Base-by-base conservation (phyloP, 139 green algal species). In the Chlorella sp. region DNA sequence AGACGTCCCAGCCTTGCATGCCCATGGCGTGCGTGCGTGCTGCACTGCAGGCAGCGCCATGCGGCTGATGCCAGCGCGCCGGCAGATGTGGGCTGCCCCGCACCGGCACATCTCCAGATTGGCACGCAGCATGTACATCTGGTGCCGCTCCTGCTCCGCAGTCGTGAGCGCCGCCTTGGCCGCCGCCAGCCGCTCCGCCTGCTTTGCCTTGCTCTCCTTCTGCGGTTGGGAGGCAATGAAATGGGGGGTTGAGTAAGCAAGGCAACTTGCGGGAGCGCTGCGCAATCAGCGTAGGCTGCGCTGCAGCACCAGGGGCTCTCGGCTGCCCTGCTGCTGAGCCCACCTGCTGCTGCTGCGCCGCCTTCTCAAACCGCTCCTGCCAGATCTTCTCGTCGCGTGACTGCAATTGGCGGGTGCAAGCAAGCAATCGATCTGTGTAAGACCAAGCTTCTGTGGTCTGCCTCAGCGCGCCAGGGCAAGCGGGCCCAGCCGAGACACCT, bases 61-160 rank as follows among this genome's bases (percentile, higher is more conserved):
- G n/a, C n/a, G n/a, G n/a, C n/a, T n/a, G n/a, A n/a, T n/a, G n/a
- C n/a, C n/a, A n/a, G n/a, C n/a, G n/a, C n/a, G n/a, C n/a, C n/a
- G n/a, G n/a, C 56, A 20, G 22, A 65, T 4, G 22, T 24, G 30
- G 56, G 22, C 46, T 28, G 32, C 30, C 51, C 38, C 76, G 11
- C 76, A 82, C 76, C 91, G 91, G 46, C 86, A 80, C 36, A 46
- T 43, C 83, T 94, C 91, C 83, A 94, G 56, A 72, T 94, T 91
- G 24, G 88, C 82, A 4, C 91, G 79, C 32, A 80, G 69, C 4
- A 34, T 30, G 38, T 46, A 32, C 73, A 94, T 73, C 36, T 40
- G 60, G 13, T 43, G 32, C 22, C 82, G 76, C 67, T 92, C 77
- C 4, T 28, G 44, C 87, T 92, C 85, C 30, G 44, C 46, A 20